These are phyloP conservation scores for Arctostaphylos glauca DNA, from an alignment of 148 eudicot species.

Conservation along the genomic window DNA sequence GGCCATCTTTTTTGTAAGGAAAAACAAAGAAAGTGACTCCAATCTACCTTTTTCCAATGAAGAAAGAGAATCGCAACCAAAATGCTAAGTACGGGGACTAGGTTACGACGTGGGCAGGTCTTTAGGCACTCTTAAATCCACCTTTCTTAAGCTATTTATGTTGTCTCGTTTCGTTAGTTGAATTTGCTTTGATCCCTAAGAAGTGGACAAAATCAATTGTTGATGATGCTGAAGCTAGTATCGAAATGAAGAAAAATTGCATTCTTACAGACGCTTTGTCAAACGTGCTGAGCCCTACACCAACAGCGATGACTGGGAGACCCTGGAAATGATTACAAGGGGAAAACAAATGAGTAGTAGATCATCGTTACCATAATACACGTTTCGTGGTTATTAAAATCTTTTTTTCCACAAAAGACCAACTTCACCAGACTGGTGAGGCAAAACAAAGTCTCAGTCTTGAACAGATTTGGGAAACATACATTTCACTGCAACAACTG, in stretches of 20 bases:
- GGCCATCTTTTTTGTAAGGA: too few relatives aligned
- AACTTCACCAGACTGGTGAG: background rate
- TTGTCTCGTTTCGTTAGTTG: too few relatives aligned
- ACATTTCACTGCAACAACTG: background rate
- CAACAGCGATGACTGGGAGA: constrained; percentile 84
- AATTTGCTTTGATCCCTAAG: too few relatives aligned
- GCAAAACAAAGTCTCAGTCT: background rate
- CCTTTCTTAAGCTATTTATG: too few relatives aligned
- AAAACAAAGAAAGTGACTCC: too few relatives aligned
- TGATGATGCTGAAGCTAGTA: background rate
- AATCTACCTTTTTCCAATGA: too few relatives aligned
- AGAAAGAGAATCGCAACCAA: too few relatives aligned
- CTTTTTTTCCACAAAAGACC: constrained; percentile 1
- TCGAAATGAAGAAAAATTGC: background rate
- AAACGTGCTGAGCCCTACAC: constrained; percentile 86
- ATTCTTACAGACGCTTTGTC: constrained; percentile 95
- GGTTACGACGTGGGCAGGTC: too few relatives aligned
- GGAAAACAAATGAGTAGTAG: background rate
- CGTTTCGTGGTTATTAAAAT: background rate
- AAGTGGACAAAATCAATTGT: background rate
- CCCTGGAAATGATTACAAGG: constrained; percentile 46
- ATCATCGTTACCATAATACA: background rate
- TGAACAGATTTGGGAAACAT: background rate
- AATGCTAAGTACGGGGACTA: too few relatives aligned
- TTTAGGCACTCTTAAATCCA: too few relatives aligned